Percentiles rank a stretch among this genome's conserved stretches.
Conservation (phyloP, 371 early-diverging fungal genomes). For the Enterospora canceri region DNA sequence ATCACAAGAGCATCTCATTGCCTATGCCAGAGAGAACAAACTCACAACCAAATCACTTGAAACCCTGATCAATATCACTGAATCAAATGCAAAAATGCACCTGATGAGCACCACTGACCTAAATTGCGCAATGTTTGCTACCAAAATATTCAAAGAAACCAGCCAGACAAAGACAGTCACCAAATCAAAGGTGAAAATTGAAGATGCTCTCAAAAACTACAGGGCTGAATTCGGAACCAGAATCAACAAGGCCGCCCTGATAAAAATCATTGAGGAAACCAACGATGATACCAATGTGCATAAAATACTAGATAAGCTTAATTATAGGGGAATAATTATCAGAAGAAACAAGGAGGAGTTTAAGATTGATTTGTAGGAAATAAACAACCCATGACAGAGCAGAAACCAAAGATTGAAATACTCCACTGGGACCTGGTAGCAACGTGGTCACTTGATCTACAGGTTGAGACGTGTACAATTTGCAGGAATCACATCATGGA, state of each 20-base stretch:
- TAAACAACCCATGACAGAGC: no score
- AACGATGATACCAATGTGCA: constrained; percentile 10
- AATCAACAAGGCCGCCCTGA: constrained; percentile 18
- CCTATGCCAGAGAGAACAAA: constrained; percentile 17
- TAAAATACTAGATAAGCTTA: constrained; percentile 37
- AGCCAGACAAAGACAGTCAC: constrained; percentile 6
- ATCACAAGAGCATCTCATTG: constrained; percentile 38
- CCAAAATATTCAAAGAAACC: constrained; percentile 41
- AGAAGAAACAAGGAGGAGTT: constrained; percentile 33
- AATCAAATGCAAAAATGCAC: constrained; percentile 48
- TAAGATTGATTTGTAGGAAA: constrained; percentile 23
- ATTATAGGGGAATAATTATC: constrained; percentile 38
- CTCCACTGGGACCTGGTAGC: constrained; percentile 50
- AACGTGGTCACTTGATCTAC: constrained; percentile 67
- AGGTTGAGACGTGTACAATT: constrained; percentile 95
- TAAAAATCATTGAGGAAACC: constrained; percentile 1
- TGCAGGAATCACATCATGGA: constrained; percentile 99
- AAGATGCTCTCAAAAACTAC: constrained; percentile 15
- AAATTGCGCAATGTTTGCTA: constrained; percentile 44
- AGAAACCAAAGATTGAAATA: constrained; percentile 37
- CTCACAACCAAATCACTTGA: constrained; percentile 44
- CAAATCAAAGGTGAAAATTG: constrained; percentile 16
- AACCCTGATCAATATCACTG: constrained; percentile 43
- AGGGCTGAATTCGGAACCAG: not conserved
- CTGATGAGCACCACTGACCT: constrained; percentile 38